Evolutionary conservation across 495 filamentous ascomycete genomes (phyloP), one percentile per base, ranked within the genome.

Genomic region (Aspergillus steynii): DNA sequence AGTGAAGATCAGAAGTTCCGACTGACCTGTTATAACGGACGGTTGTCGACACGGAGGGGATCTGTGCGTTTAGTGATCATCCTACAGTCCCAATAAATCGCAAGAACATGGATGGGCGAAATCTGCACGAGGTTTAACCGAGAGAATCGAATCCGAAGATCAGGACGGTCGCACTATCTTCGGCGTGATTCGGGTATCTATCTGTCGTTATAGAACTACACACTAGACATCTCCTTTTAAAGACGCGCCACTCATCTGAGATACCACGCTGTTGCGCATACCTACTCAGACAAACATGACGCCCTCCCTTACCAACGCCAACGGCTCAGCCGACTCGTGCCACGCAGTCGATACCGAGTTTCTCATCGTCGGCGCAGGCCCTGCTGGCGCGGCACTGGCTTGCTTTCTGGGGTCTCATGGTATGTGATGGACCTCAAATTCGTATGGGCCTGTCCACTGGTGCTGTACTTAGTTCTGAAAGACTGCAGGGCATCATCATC

Each of bases 281-380:
- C 42, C 7, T 7, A 46, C 15, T 46, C 42, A 46, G 42, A 46
- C 42, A 20, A 46, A 7, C 42, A 46, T 46, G 42, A 46, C 42
- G 15, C 42, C 42, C 42, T 46, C 7, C 42, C 7, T 46, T 46
- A 46, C 42, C 15, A 46, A 46, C 42, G 42, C 42, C 42, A 46
- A 46, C 42, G 15, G 42, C 15, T 46, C 42, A 46, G 42, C 42
- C 42, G 42, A 15, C 42, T 46, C 42, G 42, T 46, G 42, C 84
- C 42, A 46, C 42, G 42, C 42, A 73, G 52, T 71, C 69, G 65
- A 85, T 80, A 83, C 77, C 9, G 75, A 82, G 60, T 71, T 80
- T 47, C 66, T 86, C n/a, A 81, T 86, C 28, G 71, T 85, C 7
- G 84, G 84, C 26, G 74, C 82, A 42, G 84, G 84, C 0, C 84